Base-by-base conservation (phyloP, 768 basidiomycete species). In the Thelephora ganbajun region DNA sequence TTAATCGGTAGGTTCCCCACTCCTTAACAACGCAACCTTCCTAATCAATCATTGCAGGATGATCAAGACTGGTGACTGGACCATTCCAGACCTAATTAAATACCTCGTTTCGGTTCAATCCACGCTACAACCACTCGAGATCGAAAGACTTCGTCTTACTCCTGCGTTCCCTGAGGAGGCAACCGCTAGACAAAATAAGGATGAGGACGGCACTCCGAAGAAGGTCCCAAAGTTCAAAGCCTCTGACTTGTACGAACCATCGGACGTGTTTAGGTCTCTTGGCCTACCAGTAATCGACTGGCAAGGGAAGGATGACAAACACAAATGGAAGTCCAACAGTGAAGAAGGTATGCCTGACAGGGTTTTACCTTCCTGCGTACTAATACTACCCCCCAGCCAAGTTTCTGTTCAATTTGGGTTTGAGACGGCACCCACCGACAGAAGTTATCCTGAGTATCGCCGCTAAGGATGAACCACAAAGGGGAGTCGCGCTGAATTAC, bases 61-160 rank as follows among this genome's bases (percentile, higher is more conserved):
- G 84, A 77, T 89, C 53, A 85, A 83, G 61, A 87, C 85, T 42
- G 89, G 90, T 23, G 82, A 87, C 53, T 93, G 91, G 92, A 85
- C 82, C 1, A 79, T 83, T 45, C 73, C 79, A 11, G 87, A 96
- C 51, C 70, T 99, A 13, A 74, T 83, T 46, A 83, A 81, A 57
- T 96, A 99, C 60, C 74, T 99, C 11, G 83, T 88, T 34, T 80
- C 83, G 2, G 85, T 96, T 7, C 77, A 78, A 56, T 72, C 77
- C 13, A 73, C 72, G 0, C 54, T 89, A 64, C 54, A 74, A 54
- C 34, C 72, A 49, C 65, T 72, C 52, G 75, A 99, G 56, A 45
- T 77, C 7, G 69, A 74, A 1, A 66, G 72, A 41, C 62, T 85
- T 11, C 61, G 66, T 18, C 64, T 74, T 48, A 84, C 94, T 6